A percentile compares a stretch with the other conserved stretches of the same genome.
These are phyloP conservation scores for Aspergillus egyptiacus DNA, from an alignment of 495 filamentous ascomycete species.

Conservation along the genomic window DNA sequence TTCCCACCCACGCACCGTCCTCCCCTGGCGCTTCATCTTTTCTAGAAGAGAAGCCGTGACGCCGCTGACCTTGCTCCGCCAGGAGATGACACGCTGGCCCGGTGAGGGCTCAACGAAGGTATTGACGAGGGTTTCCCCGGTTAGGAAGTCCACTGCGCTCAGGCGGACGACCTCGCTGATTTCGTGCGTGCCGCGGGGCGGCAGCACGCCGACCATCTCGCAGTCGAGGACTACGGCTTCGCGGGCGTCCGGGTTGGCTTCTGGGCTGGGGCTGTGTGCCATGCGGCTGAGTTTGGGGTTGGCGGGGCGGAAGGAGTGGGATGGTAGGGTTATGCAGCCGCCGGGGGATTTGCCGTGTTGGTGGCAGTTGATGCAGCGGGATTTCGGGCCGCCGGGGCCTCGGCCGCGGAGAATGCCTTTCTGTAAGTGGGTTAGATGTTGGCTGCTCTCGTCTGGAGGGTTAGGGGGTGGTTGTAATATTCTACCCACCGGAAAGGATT, in stretches of 20 bases:
- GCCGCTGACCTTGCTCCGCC: slow-evolving; percentile 33
- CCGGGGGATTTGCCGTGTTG: neutral
- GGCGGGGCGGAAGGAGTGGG: neutral
- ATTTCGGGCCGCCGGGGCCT: neutral
- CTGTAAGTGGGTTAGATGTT: neutral
- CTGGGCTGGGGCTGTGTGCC: neutral
- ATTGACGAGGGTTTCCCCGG: slow-evolving; percentile 35
- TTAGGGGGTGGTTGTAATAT: too few species aligned
- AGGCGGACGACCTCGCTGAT: slow-evolving; percentile 16
- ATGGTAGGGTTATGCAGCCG: neutral
- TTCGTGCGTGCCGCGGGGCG: neutral
- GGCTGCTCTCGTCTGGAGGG: too few species aligned
- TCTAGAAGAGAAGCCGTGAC: slow-evolving; percentile 21
- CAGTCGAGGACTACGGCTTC: slow-evolving; percentile 22
- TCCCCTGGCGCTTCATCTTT: slow-evolving; percentile 16
- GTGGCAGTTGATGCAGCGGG: neutral
- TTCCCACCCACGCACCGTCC: slow-evolving; percentile 30
- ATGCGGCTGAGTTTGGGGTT: neutral
- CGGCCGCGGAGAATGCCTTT: neutral
- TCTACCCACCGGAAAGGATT: neutral
- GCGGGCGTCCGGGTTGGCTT: neutral
- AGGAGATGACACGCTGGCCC: slow-evolving; percentile 23
- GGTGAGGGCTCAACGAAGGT: slow-evolving; percentile 26
- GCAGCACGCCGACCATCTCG: slow-evolving; percentile 23
- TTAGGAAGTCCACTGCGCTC: slow-evolving; percentile 32